Evolutionary conservation across 2,329 filamentous ascomycete species (phyloP).

Genomic region (Sclerotinia borealis): DNA sequence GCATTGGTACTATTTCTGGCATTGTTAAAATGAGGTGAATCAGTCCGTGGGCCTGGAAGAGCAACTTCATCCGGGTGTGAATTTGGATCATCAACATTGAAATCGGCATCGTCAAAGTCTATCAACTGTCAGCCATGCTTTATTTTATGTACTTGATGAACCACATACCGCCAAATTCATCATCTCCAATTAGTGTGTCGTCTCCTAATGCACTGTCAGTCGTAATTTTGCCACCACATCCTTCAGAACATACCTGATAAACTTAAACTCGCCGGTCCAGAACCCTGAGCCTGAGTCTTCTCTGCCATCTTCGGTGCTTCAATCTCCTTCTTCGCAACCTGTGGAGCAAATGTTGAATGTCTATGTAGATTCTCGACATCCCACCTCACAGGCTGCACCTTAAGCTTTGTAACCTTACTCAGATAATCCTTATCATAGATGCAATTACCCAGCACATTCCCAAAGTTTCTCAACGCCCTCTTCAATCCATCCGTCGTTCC

Average conservation of each 20-base stretch:
- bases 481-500: slow-evolving; percentile 93
- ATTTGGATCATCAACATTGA: slow-evolving; percentile 56
- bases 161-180: slow-evolving; percentile 47
- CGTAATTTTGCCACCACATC: not conserved
- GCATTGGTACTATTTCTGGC: slow-evolving; percentile 15
- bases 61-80: slow-evolving; percentile 73
- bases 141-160: slow-evolving; percentile 34
- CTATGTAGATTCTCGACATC: slow-evolving; percentile 75
- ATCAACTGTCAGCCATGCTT: slow-evolving; percentile 35
- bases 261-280: not conserved
- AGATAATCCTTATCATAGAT: slow-evolving; percentile 96
- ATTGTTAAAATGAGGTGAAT: slow-evolving; percentile 21
- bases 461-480: slow-evolving; percentile 82
- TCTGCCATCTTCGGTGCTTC: slow-evolving; percentile 29
- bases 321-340: slow-evolving; percentile 23
- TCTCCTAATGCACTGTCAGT: slow-evolving; percentile 29
- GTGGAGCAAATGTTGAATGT: slow-evolving; percentile 57
- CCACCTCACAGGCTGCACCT: slow-evolving; percentile 70
- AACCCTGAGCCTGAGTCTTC: slow-evolving; percentile 18
- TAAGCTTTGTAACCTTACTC: slow-evolving; percentile 82
- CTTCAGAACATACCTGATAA: not conserved
- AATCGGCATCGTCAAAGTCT: slow-evolving; percentile 73
- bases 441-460: slow-evolving; percentile 96
- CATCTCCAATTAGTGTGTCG: slow-evolving; percentile 39
- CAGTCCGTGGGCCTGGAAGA: slow-evolving; percentile 38